Evolutionary conservation across 164 flowering plant species (phyloP), one percentile per base, ranked within the genome.

Genomic region (Brasenia schreberi): DNA sequence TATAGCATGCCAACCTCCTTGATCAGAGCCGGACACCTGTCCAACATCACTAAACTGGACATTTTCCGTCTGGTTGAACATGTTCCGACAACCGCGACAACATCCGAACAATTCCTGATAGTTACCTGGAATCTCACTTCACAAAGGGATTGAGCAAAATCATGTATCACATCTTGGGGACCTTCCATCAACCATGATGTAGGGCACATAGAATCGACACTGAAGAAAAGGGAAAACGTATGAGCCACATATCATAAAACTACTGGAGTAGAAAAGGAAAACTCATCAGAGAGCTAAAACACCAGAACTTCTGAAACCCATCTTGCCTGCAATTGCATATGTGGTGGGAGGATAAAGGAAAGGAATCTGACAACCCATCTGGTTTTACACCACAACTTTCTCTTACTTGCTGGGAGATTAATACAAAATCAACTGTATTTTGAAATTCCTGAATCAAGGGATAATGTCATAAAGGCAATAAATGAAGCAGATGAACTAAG

Each of bases 121-220:
- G 76, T 80, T 81, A 95, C 78, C 63, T 6, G 71, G 12, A 95
- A 77, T 19, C 77, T 78, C 53, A 88, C 71, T 72, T 89, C 92
- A 63, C 89, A 84, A 68, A 83, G 81, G 17, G 86, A 78, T 43
- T 70, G 42, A 17, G 81, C 73, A 67, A 95, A 95, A 76, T 95
- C 72, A 65, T 92, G 96, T 44, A 78, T 70, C 11, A 85, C 62
- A 23, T 76, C 77, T 58, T 71, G 75, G 17, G 99, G 99, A 18
- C 97, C 96, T 59, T 89, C 86, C 73, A 95, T 69, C 60, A 75
- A 63, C 94, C 97, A 91, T 75, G 83, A 82, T 66, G 91, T 80
- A 3, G 94, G 97, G 69, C 87, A 81, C 59, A 69, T 70, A 76
- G 81, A 81, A 19, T 76, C 69, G 65, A 77, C 69, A 66, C 98